phyloP scores from a whole-genome alignment of 2,329 filamentous ascomycete species.

The Juglanconis juglandina region DNA sequence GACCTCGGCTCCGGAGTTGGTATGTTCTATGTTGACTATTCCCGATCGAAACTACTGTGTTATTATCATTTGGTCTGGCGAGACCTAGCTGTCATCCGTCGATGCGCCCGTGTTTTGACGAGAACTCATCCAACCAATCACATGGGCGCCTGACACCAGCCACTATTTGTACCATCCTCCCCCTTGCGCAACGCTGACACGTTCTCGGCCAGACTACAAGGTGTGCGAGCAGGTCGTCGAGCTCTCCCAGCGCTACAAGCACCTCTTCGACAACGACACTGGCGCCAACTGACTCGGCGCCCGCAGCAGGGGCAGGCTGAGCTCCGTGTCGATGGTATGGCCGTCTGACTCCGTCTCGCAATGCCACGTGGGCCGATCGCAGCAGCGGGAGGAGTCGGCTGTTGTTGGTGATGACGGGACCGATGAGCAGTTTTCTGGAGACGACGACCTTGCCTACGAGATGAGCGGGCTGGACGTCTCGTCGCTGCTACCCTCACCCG shows the following conservation, averaged over 20 bases:
- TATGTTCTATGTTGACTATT: constrained; percentile 39
- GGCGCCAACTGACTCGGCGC: constrained; percentile 20
- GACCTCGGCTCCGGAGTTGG: constrained; percentile 69
- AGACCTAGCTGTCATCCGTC: neutral
- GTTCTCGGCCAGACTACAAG: constrained; percentile 60
- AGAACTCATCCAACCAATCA: neutral
- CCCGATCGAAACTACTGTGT: neutral
- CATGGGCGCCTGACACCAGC: neutral
- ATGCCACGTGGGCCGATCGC: neutral
- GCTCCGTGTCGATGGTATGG: constrained; percentile 4
- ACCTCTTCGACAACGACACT: constrained; percentile 69
- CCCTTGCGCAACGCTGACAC: neutral
- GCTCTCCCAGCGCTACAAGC: constrained; percentile 74
- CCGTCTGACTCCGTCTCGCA: constrained; percentile 13
- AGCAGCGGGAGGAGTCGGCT: neutral
- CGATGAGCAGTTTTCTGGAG: neutral
- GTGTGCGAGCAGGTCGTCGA: constrained; percentile 79
- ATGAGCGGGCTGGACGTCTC: constrained; percentile 11
- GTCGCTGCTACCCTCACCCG: neutral
- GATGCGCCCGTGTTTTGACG: too few species aligned
- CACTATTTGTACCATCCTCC: neutral
- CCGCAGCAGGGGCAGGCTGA: constrained; percentile 5
- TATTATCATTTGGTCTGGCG: neutral
- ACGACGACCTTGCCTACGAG: neutral
- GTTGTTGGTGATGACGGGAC: neutral